Evolutionary conservation across 192 early-diverging fungal species (phyloP).

Genomic region (Piromyces finnis): DNA sequence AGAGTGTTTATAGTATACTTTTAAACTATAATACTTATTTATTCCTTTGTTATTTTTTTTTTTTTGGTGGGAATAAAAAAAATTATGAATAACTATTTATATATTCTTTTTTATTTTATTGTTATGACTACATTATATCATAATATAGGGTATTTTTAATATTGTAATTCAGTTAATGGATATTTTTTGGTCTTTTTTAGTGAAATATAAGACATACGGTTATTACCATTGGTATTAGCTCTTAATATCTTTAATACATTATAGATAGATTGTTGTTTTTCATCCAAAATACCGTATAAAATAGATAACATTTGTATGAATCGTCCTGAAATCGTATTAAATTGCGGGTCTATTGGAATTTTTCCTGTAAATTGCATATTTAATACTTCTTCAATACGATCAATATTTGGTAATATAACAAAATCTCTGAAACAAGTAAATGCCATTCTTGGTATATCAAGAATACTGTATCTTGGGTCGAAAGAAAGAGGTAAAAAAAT

Average conservation of each 20-base stretch:
- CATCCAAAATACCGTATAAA: background rate
- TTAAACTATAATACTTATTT: too few relatives aligned
- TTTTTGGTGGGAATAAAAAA: too few relatives aligned
- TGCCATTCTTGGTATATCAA: background rate
- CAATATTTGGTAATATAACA: background rate
- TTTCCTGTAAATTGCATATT: background rate
- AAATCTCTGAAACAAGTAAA: background rate
- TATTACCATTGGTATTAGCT: background rate
- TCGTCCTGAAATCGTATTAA: background rate
- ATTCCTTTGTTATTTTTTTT: too few relatives aligned
- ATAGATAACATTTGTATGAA: background rate
- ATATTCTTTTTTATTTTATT: background rate
- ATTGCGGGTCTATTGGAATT: background rate
- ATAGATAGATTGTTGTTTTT: background rate
- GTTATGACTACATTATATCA: too few relatives aligned
- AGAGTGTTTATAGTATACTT: too few relatives aligned
- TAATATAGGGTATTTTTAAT: too few relatives aligned
- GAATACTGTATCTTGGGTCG: background rate
- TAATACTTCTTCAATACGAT: background rate
- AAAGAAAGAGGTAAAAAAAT: background rate
- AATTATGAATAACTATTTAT: too few relatives aligned
- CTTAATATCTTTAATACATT: background rate
- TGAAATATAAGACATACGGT: background rate
- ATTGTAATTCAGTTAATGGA: background rate
- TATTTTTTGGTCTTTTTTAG: background rate